Evolutionary conservation across 331 rosid species (phyloP).

Genomic region (Acacia concinna): DNA sequence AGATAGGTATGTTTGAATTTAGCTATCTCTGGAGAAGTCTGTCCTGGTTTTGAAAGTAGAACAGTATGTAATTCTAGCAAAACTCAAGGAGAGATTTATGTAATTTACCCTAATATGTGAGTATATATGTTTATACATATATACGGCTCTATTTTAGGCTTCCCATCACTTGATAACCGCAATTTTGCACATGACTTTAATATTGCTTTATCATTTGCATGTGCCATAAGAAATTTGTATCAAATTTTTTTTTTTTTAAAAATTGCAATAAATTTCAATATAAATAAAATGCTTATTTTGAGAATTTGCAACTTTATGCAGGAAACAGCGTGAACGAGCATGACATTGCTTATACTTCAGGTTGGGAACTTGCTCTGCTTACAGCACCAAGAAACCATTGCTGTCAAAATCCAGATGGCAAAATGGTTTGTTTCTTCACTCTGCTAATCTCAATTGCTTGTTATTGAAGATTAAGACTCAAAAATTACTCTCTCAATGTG

Average conservation of each 20-base stretch:
- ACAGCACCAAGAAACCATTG: conserved; percentile 63
- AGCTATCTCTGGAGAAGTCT: neutral
- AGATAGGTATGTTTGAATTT: neutral
- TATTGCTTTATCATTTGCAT: neutral
- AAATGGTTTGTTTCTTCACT: conserved; percentile 57
- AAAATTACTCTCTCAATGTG: no score
- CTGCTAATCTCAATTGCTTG: neutral
- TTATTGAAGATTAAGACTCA: no score
- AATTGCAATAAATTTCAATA: neutral
- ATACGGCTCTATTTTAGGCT: neutral
- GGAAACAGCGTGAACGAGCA: conserved; percentile 48
- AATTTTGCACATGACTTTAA: neutral
- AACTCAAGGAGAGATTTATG: neutral
- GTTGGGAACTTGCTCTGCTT: conserved; percentile 89
- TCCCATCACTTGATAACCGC: neutral
- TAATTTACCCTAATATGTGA: neutral
- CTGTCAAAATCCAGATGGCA: conserved; percentile 39
- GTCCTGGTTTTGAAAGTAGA: neutral
- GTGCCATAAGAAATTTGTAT: neutral
- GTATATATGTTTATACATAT: no score
- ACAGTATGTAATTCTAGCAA: no score
- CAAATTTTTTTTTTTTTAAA: neutral
- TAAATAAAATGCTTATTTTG: neutral
- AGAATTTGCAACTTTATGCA: conserved; percentile 25
- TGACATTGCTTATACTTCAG: conserved; percentile 56